Base-by-base conservation (phyloP, 163 green algal species). In the Prototheca cutis region DNA sequence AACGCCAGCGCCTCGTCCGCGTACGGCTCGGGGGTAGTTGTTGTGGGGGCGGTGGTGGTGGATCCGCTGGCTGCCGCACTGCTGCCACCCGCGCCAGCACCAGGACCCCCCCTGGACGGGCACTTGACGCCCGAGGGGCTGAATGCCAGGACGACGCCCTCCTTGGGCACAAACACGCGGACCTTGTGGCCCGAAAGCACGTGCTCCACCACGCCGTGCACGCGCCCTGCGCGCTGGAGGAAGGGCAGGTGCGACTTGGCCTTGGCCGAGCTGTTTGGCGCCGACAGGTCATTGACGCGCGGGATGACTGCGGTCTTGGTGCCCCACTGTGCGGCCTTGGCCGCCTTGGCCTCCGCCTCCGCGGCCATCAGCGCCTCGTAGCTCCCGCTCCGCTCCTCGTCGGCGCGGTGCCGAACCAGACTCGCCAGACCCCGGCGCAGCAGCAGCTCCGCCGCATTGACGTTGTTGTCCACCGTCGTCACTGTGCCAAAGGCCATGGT, bases 191-290 rank as follows among this genome's bases (percentile, higher is more conserved):
- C 90, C 25, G 59, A 83, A 39, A 95, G 73, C 54, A 95, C 88
- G 59, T 82, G 87, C 72, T 98, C 91, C 32, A 94, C 77, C 33
- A 83, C 49, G 7, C 66, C 86, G 13, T 51, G 34, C 65, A 91
- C 59, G 60, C 81, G 84, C 64, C 86, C 87, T 21, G 62, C 72
- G 40, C 84, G 59, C 59, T 72, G 65, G 49, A 77, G 64, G 79
- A 95, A 97, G 40, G 85, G 83, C 58, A 98, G 79, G 79, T 94
- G 88, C 80, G 91, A 81, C 70, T 87, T 88, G 57, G 87, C 84
- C 57, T 80, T 80, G 2, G 64, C 4, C 4, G 70, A 80, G 32
- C 60, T 78, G 32, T 84, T 82, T 4, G 82, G 76, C 45, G 58
- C 4, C 27, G 75, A 89, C 8, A 96, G 68, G 65, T 98, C 91